Evolutionary conservation across 2,329 filamentous ascomycete species (phyloP).

Genomic region (Cladosporium sp.): DNA sequence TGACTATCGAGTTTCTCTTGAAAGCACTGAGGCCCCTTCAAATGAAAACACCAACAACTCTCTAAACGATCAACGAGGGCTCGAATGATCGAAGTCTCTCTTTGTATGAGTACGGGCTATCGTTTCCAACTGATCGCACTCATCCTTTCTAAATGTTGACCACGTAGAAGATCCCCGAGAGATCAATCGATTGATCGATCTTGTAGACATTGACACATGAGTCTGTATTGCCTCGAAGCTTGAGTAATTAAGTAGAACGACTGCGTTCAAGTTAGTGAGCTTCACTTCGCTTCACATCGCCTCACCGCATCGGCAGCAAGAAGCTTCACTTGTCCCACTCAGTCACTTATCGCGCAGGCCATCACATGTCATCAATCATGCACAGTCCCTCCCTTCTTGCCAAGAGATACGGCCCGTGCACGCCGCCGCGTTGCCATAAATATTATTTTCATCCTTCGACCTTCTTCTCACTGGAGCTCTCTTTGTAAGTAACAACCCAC

Average conservation of each 20-base stretch:
- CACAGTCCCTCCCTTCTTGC: no score
- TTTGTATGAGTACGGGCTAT: neutral
- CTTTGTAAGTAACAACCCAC: no score
- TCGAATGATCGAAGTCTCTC: neutral
- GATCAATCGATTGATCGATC: neutral
- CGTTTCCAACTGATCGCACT: neutral
- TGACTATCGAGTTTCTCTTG: no score
- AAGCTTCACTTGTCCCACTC: neutral
- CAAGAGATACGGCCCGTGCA: neutral
- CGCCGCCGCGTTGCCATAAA: neutral
- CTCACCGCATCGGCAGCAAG: no score
- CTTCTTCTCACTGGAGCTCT: neutral
- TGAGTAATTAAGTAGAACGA: neutral
- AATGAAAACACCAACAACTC: neutral
- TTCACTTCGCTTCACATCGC: neutral
- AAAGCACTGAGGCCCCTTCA: no score
- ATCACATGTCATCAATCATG: neutral
- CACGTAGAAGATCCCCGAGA: neutral
- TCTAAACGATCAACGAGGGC: neutral
- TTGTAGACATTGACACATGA: neutral
- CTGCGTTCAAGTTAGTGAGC: neutral
- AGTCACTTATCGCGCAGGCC: neutral
- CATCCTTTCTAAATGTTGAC: neutral
- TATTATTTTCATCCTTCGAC: no score
- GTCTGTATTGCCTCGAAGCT: neutral